These are phyloP conservation scores for Thielaviopsis ethacetica DNA, from an alignment of 2,329 filamentous ascomycete species.

Conservation along the genomic window DNA sequence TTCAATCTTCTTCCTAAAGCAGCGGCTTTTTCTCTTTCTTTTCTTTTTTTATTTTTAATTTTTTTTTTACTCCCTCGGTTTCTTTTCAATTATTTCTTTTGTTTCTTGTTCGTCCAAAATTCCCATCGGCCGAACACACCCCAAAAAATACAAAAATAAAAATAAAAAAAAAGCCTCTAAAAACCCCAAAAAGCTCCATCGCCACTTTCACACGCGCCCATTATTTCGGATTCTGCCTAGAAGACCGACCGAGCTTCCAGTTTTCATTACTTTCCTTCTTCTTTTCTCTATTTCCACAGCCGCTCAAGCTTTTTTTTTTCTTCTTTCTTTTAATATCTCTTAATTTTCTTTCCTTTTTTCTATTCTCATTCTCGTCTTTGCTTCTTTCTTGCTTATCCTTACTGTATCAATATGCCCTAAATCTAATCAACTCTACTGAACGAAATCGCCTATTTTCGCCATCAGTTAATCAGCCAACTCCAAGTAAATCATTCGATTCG, in stretches of 20 bases:
- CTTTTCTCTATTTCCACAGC: conserved; percentile 1
- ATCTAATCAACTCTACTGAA: neutral
- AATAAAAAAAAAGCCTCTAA: neutral
- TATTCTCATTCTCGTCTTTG: conserved; percentile 13
- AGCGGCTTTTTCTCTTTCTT: neutral
- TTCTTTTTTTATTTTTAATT: neutral
- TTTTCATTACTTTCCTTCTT: neutral
- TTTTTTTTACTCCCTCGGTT: neutral
- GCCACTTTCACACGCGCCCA: neutral
- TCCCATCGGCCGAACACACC: neutral
- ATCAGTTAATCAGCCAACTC: neutral
- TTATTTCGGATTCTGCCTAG: neutral
- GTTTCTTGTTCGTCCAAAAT: neutral
- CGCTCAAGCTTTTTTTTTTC: neutral
- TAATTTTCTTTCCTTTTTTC: neutral
- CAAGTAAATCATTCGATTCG: neutral
- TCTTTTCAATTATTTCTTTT: neutral
- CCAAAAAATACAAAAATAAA: no score
- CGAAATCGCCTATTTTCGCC: neutral
- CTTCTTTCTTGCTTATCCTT: neutral
- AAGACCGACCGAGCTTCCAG: no score
- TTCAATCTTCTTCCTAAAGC: neutral
- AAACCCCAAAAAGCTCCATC: neutral
- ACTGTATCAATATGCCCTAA: neutral
- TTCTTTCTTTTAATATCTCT: neutral